phyloP scores from a whole-genome alignment of 2,329 filamentous ascomycete species.

The Tolypocladium guangdongense region DNA sequence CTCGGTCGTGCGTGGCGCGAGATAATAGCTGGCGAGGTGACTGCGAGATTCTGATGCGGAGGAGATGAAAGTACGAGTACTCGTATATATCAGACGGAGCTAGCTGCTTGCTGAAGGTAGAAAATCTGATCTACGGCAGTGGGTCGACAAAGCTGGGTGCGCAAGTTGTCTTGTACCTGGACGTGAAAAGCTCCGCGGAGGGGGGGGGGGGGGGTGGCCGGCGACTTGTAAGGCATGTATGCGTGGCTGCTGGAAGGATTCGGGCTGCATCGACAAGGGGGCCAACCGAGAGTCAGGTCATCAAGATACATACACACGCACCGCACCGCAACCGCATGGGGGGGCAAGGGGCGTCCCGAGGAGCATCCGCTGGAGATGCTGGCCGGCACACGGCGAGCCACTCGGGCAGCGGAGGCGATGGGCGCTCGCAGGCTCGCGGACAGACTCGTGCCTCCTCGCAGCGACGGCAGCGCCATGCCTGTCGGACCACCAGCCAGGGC shows the following conservation, averaged over 20 bases:
- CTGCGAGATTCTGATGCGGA: not conserved
- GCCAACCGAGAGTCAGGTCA: not conserved
- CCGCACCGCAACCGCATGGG: not conserved
- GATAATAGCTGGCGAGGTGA: not conserved
- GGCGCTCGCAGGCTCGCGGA: not conserved
- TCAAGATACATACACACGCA: not conserved
- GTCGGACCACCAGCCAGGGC: not conserved
- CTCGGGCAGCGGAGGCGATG: not conserved
- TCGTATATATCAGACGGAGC: not conserved
- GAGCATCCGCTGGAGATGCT: not conserved
- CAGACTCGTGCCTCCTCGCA: not conserved
- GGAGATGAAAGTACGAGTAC: not conserved
- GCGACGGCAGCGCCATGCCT: not conserved
- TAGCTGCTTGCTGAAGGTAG: not conserved
- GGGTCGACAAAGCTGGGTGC: not conserved
- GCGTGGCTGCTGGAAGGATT: not conserved
- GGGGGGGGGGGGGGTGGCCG: not conserved
- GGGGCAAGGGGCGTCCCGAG: not conserved
- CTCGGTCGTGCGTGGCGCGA: not conserved
- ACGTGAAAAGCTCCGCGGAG: not conserved
- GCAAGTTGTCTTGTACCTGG: too few species aligned
- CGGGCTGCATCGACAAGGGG: constrained; percentile 1
- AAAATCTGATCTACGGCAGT: not conserved
- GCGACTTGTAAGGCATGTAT: not conserved
- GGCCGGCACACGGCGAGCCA: not conserved